Percentiles rank a stretch among this genome's conserved stretches.
phyloP scores from a whole-genome alignment of 768 basidiomycete species.

The Tephrocybe sp. region DNA sequence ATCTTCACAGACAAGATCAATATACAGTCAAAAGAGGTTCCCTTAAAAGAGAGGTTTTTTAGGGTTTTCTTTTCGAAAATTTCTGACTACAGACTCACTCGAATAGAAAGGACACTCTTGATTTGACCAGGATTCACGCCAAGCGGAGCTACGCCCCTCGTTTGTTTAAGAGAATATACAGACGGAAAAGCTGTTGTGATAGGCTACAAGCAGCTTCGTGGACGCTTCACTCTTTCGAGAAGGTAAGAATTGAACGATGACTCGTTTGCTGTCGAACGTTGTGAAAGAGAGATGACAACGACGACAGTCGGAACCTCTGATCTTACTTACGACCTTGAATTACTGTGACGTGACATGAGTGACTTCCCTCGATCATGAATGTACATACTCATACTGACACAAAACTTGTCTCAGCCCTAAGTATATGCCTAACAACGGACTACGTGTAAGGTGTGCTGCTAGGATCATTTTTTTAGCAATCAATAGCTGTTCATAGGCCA shows the following conservation, averaged over 20 bases:
- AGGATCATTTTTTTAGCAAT: too few species aligned
- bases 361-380: conserved; percentile 13
- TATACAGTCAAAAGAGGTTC: too few species aligned
- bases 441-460: too few species aligned
- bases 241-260: not conserved
- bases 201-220: not conserved
- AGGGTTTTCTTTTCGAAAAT: too few species aligned
- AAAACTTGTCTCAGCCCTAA: conserved; percentile 4
- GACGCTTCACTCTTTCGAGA: not conserved
- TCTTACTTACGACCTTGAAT: conserved; percentile 16
- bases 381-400: conserved; percentile 10
- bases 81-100: too few species aligned
- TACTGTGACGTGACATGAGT: conserved; percentile 18
- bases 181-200: not conserved
- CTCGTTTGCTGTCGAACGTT: conserved; percentile 4
- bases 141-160: conserved; percentile 3
- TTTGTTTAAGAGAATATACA: not conserved
- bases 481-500: too few species aligned
- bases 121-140: conserved; percentile 6
- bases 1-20: too few species aligned
- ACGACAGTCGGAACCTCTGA: conserved; percentile 14
- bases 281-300: conserved; percentile 17
- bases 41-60: too few species aligned
- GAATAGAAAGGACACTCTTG: not conserved
- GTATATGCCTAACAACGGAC: not conserved